A percentile compares a stretch with the other conserved stretches of the same genome.
These are phyloP conservation scores for Suillus hirtellus DNA, from an alignment of 768 basidiomycete species.

Conservation along the genomic window DNA sequence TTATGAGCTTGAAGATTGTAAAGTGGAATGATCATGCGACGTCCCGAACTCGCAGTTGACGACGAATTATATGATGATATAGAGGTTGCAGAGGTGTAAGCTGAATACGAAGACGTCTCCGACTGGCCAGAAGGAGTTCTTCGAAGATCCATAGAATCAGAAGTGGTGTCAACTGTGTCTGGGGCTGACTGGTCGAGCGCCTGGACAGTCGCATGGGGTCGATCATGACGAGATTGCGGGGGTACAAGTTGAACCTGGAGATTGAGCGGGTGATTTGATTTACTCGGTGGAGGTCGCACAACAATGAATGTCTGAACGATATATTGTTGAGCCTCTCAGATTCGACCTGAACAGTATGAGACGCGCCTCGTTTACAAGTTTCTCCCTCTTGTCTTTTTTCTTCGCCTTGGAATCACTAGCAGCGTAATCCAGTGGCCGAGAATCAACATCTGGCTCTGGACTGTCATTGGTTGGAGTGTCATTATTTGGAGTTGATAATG, in stretches of 20 bases:
- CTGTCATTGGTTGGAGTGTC: slow-evolving; percentile 14
- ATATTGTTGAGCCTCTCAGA: slow-evolving; percentile 8
- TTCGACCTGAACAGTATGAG: slow-evolving; percentile 9
- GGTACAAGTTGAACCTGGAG: slow-evolving; percentile 92
- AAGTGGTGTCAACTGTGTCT: slow-evolving; percentile 23
- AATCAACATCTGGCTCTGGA: slow-evolving; percentile 14
- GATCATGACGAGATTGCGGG: slow-evolving; percentile 43
- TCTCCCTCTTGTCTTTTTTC: slow-evolving; percentile 48
- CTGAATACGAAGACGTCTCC: slow-evolving; percentile 47
- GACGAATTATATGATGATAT: slow-evolving; percentile 43
- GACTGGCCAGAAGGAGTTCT: slow-evolving; percentile 49
- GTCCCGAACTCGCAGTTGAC: slow-evolving; percentile 44
- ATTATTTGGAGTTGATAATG: slow-evolving; percentile 14
- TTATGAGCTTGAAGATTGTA: slow-evolving; percentile 90
- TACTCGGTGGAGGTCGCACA: slow-evolving; percentile 85
- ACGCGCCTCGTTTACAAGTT: slow-evolving; percentile 49
- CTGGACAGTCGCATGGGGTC: slow-evolving; percentile 39
- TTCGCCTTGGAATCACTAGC: slow-evolving; percentile 39
- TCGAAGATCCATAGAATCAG: slow-evolving; percentile 26
- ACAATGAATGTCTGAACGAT: slow-evolving; percentile 78
- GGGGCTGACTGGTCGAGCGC: slow-evolving; percentile 44
- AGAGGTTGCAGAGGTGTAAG: slow-evolving; percentile 46
- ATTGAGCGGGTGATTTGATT: slow-evolving; percentile 84
- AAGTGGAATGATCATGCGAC: slow-evolving; percentile 81
- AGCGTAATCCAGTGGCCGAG: slow-evolving; percentile 4